Percentiles rank a stretch among this genome's conserved stretches.
Conservation (phyloP, 495 filamentous ascomycete genomes). For the Xylaria flabelliformis region DNA sequence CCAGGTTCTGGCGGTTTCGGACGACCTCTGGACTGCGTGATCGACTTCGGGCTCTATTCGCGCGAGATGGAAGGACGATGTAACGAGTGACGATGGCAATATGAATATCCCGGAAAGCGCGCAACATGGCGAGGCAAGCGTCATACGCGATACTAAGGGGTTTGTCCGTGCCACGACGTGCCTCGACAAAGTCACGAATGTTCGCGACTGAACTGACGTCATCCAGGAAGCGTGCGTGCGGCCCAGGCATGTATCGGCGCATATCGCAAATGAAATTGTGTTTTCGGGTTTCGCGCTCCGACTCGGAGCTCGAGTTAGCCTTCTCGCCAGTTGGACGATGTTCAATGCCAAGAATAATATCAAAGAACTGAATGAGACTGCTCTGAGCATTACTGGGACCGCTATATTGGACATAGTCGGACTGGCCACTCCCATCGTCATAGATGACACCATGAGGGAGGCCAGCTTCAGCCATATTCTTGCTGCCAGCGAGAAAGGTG, state of each 20-base stretch:
- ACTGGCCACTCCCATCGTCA: constrained; percentile 72
- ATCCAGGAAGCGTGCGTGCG: constrained; percentile 86
- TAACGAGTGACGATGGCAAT: constrained; percentile 96
- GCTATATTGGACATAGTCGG: constrained; percentile 76
- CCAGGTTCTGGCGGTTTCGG: constrained; percentile 66
- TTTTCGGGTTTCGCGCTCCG: constrained; percentile 59
- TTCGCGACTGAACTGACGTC: constrained; percentile 83
- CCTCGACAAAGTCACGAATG: constrained; percentile 83
- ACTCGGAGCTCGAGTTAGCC: constrained; percentile 50
- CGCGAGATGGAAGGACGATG: constrained; percentile 75
- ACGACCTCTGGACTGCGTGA: constrained; percentile 51
- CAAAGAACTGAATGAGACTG: constrained; percentile 93
- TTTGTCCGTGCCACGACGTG: constrained; percentile 60
- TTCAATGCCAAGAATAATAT: constrained; percentile 87
- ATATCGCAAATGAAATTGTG: constrained; percentile 97
- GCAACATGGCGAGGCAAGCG: constrained; percentile 87
- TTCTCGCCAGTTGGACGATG: constrained; percentile 88
- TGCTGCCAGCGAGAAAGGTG: constrained; percentile 92
- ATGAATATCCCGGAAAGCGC: constrained; percentile 90
- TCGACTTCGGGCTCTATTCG: constrained; percentile 54
- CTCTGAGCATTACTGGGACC: constrained; percentile 96
- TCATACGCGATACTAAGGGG: constrained; percentile 83
- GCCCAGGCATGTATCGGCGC: constrained; percentile 94
- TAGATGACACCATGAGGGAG: constrained; percentile 87
- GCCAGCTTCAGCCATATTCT: constrained; percentile 95